Percentiles rank a stretch among this genome's conserved stretches.
These are phyloP conservation scores for Erodium maritimum DNA, from an alignment of 345 rosid genomes.

Conservation along the genomic window DNA sequence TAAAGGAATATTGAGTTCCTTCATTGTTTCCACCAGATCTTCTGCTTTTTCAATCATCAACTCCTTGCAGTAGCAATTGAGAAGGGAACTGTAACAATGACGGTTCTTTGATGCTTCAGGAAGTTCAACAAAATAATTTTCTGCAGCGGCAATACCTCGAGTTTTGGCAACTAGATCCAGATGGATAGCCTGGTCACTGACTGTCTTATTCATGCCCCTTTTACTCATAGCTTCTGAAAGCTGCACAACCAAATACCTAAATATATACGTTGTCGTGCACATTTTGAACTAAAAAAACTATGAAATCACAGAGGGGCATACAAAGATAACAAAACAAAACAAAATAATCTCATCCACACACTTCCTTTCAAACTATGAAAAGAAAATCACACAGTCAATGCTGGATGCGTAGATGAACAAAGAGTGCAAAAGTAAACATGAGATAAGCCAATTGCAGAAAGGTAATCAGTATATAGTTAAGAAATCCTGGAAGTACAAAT, in stretches of 20 bases:
- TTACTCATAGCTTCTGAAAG: constrained; percentile 67
- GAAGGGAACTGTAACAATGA: constrained; percentile 67
- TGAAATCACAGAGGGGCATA: neutral
- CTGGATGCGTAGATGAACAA: neutral
- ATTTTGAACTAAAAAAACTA: neutral
- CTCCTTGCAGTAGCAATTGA: constrained; percentile 84
- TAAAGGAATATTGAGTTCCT: constrained; percentile 63
- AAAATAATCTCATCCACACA: too few species aligned
- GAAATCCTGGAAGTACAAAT: neutral
- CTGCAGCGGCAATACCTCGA: constrained; percentile 67
- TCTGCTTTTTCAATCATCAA: constrained; percentile 72
- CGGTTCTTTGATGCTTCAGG: constrained; percentile 70
- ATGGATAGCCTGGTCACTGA: constrained; percentile 93
- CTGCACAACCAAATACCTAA: constrained; percentile 19
- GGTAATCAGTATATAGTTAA: neutral
- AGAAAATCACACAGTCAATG: too few species aligned
- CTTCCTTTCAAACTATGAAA: too few species aligned
- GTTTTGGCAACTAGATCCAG: constrained; percentile 83
- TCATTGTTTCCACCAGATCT: constrained; percentile 71
- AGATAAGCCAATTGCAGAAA: neutral
- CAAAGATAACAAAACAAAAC: too few species aligned
- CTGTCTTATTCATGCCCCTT: constrained; percentile 86
- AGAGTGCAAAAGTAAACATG: neutral
- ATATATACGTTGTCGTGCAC: neutral
- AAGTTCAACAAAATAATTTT: constrained; percentile 63